A percentile compares a stretch with the other conserved stretches of the same genome.
phyloP scores from a whole-genome alignment of 331 rosid species.

The Rhamnella rubrinervis region DNA sequence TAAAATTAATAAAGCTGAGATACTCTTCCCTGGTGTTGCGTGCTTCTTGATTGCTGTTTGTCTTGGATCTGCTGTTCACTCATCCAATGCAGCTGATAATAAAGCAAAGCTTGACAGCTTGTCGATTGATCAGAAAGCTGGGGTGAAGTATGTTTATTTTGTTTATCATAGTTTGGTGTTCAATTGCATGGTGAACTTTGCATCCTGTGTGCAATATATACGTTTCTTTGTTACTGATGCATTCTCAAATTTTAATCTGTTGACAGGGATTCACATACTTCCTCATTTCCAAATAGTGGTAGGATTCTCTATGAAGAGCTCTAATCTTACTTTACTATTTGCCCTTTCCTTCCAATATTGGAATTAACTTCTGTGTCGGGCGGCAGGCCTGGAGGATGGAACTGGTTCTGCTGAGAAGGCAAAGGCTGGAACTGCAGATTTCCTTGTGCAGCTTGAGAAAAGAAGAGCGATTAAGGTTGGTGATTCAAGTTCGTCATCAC shows the following conservation, averaged over 20 bases:
- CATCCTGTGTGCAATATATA: not conserved
- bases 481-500: not conserved
- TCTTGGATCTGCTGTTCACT: constrained; percentile 82
- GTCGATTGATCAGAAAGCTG: constrained; percentile 31
- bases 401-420: constrained; percentile 22
- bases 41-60: constrained; percentile 91
- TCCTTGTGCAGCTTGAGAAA: constrained; percentile 73
- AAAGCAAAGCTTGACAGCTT: constrained; percentile 52
- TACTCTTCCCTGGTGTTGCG: constrained; percentile 90
- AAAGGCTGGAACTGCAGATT: constrained; percentile 64
- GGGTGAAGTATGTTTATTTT: constrained; percentile 42
- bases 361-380: constrained; percentile 24
- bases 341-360: constrained; percentile 10
- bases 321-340: not conserved
- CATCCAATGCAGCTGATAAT: constrained; percentile 84
- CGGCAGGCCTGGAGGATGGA: constrained; percentile 46
- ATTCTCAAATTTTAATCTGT: constrained; percentile 10
- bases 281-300: constrained; percentile 36
- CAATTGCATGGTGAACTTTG: not conserved
- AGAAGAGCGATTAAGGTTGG: constrained; percentile 75
- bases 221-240: not conserved
- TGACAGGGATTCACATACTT: constrained; percentile 29
- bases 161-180: not conserved
- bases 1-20: constrained; percentile 75
- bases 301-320: constrained; percentile 12